Evolutionary conservation across 78 protist genomes (phyloP), one percentile per base, ranked within the genome.

Genomic region (Abeoforma whisleri): DNA sequence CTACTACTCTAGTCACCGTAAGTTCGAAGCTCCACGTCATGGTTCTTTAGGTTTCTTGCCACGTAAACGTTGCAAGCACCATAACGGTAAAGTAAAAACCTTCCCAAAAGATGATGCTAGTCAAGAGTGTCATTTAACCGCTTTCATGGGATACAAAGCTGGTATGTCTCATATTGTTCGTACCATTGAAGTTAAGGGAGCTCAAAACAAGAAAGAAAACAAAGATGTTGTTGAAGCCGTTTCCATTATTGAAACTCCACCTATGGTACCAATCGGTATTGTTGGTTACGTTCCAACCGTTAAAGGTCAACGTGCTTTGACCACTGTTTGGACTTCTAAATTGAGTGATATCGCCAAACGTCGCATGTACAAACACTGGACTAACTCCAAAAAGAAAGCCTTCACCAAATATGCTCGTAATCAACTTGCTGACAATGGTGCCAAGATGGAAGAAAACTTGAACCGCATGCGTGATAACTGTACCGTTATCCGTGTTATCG

Each of bases 81-180:
- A 72, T 84, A 90, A 93, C 40, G 99, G 99, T 33, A 37, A 84
- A 75, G 81, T 93, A 76, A 86, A 93, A 87, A 37, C 93, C 57
- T 99, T 98, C 99, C 99, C 99, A 68, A 92, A 92, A 89, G 99
- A 99, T 88, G 95, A 98, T 81, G 81, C 77, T 48, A 28, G 90
- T 72, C 71, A 93, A 91, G 80, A 89, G 37, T 92, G 93, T 73
- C 99, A 99, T 95, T 91, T 97, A 68, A 99, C 99, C 8, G 98
- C 97, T 69, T 97, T 97, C 96, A 76, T 96, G 81, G 99, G 95
- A 69, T 98, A 92, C 98, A 99, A 99, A 97, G 99, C 99, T 37
- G 99, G 99, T 89, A 96, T 96, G 99, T 96, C 99, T 48, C 99
- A 99, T 98, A 91, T 99, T 81, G 94, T 97, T 57, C 97, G 99